These are phyloP conservation scores for Bonia amplexicaulis DNA, from an alignment of 176 grass and related monocot species.

Conservation along the genomic window DNA sequence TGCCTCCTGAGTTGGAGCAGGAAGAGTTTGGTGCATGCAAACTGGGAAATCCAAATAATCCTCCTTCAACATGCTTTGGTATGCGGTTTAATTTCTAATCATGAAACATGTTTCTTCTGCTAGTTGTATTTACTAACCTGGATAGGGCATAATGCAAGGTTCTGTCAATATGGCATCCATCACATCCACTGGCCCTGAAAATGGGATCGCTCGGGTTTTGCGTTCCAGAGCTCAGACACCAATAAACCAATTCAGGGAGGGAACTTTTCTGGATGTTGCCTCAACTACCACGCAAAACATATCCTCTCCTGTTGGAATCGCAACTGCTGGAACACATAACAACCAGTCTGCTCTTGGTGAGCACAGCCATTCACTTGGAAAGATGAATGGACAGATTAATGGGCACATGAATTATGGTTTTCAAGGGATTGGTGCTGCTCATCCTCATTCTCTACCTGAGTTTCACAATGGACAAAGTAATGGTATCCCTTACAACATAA, in stretches of 20 bases:
- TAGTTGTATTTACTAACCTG: slow-evolving; percentile 31
- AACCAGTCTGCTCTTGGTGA: slow-evolving; percentile 37
- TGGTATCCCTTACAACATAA: slow-evolving; percentile 49
- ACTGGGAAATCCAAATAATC: slow-evolving; percentile 51
- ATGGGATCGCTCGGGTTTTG: slow-evolving; percentile 42
- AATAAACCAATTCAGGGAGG: slow-evolving; percentile 48
- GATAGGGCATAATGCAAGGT: slow-evolving; percentile 33
- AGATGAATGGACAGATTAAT: slow-evolving; percentile 41
- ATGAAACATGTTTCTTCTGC: neutral
- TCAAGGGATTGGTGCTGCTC: slow-evolving; percentile 45
- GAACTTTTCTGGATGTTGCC: slow-evolving; percentile 20
- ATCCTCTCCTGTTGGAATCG: slow-evolving; percentile 59
- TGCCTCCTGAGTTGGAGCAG: slow-evolving; percentile 39
- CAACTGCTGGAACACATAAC: slow-evolving; percentile 30
- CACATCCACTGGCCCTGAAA: slow-evolving; percentile 49
- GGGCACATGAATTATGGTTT: slow-evolving; percentile 44
- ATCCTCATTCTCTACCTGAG: slow-evolving; percentile 78
- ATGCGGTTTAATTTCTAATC: slow-evolving; percentile 33
- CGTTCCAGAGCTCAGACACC: slow-evolving; percentile 44
- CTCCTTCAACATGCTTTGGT: slow-evolving; percentile 56
- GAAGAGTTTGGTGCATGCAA: slow-evolving; percentile 42
- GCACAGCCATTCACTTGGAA: slow-evolving; percentile 50
- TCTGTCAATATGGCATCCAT: slow-evolving; percentile 21
- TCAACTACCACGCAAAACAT: slow-evolving; percentile 8
- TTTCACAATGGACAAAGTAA: slow-evolving; percentile 46